Evolutionary conservation across 495 filamentous ascomycete genomes (phyloP).

Genomic region (Evernia prunastri): DNA sequence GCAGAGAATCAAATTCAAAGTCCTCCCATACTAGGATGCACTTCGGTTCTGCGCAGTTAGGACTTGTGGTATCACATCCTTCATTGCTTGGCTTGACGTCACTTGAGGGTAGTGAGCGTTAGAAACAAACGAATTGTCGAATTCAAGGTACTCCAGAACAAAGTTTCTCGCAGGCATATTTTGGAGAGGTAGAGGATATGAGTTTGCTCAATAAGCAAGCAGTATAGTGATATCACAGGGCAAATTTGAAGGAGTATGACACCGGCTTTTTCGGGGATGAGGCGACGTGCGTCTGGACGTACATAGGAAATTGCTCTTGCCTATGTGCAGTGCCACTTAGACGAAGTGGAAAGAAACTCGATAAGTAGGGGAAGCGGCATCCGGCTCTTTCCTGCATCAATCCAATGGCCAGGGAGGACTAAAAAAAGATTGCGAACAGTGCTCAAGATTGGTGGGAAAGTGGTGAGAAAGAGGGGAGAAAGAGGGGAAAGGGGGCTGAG

Average conservation of each 20-base stretch:
- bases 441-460: constrained; percentile 1
- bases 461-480: not conserved
- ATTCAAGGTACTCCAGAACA: not conserved
- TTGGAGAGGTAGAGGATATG: not conserved
- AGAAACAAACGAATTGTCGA: not conserved
- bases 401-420: not conserved
- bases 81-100: not conserved
- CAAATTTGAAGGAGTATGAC: not conserved
- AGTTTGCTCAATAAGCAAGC: not conserved
- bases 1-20: constrained; percentile 9
- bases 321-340: not conserved
- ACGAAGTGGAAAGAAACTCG: not conserved
- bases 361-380: not conserved
- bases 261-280: not conserved
- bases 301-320: not conserved
- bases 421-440: not conserved
- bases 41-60: not conserved
- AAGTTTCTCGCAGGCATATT: not conserved
- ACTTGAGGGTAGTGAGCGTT: not conserved
- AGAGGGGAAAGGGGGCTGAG: not conserved
- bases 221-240: no score
- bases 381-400: not conserved
- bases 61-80: not conserved
- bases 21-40: constrained; percentile 3
- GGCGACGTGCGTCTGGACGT: no score